A percentile compares a stretch with the other conserved stretches of the same genome.
phyloP scores from a whole-genome alignment of 2,329 filamentous ascomycete species.

The Cyanodermella asteris region DNA sequence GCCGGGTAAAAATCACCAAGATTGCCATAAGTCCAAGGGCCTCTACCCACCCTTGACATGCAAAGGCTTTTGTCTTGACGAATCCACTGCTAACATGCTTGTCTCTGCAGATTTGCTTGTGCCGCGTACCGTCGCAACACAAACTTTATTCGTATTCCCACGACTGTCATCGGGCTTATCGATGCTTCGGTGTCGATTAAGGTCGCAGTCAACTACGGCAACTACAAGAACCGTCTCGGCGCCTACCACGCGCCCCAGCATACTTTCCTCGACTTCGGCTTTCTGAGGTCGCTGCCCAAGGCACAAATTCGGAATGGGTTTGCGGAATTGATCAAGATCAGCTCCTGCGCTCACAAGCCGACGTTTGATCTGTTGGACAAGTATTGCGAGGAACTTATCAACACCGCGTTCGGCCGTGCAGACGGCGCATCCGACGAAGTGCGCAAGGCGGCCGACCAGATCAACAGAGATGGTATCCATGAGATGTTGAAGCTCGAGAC shows the following conservation, averaged over 20 bases:
- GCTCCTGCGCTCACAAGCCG: slow-evolving; percentile 41
- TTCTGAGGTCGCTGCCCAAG: slow-evolving; percentile 43
- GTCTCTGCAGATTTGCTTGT: slow-evolving; percentile 36
- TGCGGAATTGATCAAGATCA: slow-evolving; percentile 56
- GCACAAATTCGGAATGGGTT: slow-evolving; percentile 53
- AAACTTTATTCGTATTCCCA: slow-evolving; percentile 52
- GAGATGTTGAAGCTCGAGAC: slow-evolving; percentile 56
- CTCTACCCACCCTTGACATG: no score
- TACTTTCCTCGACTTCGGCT: slow-evolving; percentile 53
- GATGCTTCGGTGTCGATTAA: slow-evolving; percentile 58
- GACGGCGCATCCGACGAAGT: slow-evolving; percentile 35
- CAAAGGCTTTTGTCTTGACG: slow-evolving; percentile 9
- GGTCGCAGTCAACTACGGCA: slow-evolving; percentile 56
- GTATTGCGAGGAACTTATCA: slow-evolving; percentile 46
- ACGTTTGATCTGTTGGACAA: slow-evolving; percentile 48
- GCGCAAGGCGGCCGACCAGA: slow-evolving; percentile 38
- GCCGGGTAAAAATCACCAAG: slow-evolving; percentile 38
- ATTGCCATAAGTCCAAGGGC: slow-evolving; percentile 24
- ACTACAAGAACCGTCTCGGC: slow-evolving; percentile 53
- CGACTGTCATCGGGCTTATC: slow-evolving; percentile 53
- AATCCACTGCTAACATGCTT: slow-evolving; percentile 9
- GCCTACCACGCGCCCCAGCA: slow-evolving; percentile 51
- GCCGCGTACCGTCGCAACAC: slow-evolving; percentile 51
- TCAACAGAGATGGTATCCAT: slow-evolving; percentile 46
- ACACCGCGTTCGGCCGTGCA: slow-evolving; percentile 39